Evolutionary conservation across 306 rosid species (phyloP).

Genomic region (Psophocarpus tetragonolobus): DNA sequence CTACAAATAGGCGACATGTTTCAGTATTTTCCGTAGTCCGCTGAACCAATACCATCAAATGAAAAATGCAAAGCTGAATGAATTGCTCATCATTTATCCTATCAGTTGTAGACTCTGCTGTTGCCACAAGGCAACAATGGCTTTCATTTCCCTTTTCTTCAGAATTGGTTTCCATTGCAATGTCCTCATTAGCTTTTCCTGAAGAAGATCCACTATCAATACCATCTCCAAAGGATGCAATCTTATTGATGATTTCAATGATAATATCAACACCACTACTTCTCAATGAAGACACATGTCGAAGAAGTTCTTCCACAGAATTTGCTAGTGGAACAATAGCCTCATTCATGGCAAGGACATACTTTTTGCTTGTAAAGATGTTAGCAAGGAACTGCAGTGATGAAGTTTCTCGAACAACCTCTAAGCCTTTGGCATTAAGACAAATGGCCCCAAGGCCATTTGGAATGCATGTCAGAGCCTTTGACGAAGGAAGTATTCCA

Average conservation of each 20-base stretch:
- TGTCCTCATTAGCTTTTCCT: conserved; percentile 62
- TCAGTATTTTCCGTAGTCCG: conserved; percentile 95
- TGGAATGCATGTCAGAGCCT: conserved; percentile 89
- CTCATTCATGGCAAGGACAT: conserved; percentile 81
- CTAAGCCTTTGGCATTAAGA: conserved; percentile 90
- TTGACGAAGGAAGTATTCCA: conserved; percentile 87
- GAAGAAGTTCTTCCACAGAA: conserved; percentile 95
- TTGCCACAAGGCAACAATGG: conserved; percentile 49
- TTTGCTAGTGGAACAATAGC: conserved; percentile 93
- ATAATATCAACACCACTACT: conserved; percentile 87
- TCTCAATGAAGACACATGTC: conserved; percentile 88
- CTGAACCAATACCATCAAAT: conserved; percentile 92
- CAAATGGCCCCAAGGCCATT: conserved; percentile 97
- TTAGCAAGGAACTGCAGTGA: conserved; percentile 81
- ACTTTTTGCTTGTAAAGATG: conserved; percentile 82
- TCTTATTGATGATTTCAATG: conserved; percentile 72
- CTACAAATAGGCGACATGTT: conserved; percentile 94
- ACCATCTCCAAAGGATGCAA: conserved; percentile 66
- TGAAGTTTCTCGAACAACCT: conserved; percentile 72
- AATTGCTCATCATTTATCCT: conserved; percentile 72
- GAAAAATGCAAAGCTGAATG: conserved; percentile 75
- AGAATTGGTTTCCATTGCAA: conserved; percentile 89
- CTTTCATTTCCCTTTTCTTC: conserved; percentile 63
- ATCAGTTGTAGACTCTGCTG: conserved; percentile 60
- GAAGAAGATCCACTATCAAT: conserved; percentile 49